Evolutionary conservation across 257 asterid genomes (phyloP).

Genomic region (Primulina eburnea): DNA sequence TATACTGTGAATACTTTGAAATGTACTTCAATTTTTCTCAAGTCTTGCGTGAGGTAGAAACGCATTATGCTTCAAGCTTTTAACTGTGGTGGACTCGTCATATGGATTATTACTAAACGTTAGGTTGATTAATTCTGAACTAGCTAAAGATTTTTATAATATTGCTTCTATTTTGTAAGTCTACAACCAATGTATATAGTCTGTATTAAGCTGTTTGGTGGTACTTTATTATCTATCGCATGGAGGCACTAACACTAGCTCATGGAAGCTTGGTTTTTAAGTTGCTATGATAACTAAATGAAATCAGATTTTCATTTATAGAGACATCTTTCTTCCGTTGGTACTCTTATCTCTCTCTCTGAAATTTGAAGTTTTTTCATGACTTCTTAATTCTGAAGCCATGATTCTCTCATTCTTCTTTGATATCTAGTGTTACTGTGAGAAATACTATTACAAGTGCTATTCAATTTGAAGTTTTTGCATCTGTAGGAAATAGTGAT

Average conservation of each 20-base stretch:
- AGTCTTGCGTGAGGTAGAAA: not conserved
- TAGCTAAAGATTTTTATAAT: not conserved
- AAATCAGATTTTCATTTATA: not conserved
- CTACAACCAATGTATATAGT: not conserved
- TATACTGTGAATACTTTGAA: too few relatives aligned
- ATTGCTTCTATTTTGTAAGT: not conserved
- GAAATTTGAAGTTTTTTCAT: not conserved
- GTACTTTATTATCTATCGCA: not conserved
- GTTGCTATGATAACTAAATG: not conserved
- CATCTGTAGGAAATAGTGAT: constrained; percentile 40
- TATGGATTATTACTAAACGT: not conserved
- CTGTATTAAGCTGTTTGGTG: not conserved
- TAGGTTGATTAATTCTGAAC: not conserved
- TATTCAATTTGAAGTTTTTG: not conserved
- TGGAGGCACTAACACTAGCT: not conserved
- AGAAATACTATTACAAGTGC: not conserved
- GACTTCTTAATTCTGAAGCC: not conserved
- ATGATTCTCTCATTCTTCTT: not conserved
- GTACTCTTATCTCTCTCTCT: not conserved
- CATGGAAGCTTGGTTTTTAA: not conserved
- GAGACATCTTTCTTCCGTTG: not conserved
- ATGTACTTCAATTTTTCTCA: not conserved
- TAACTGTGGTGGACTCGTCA: not conserved
- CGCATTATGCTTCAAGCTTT: not conserved
- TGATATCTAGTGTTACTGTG: not conserved